Conservation (phyloP, 129 eudicot genomes). For the Cynara cardunculus region DNA sequence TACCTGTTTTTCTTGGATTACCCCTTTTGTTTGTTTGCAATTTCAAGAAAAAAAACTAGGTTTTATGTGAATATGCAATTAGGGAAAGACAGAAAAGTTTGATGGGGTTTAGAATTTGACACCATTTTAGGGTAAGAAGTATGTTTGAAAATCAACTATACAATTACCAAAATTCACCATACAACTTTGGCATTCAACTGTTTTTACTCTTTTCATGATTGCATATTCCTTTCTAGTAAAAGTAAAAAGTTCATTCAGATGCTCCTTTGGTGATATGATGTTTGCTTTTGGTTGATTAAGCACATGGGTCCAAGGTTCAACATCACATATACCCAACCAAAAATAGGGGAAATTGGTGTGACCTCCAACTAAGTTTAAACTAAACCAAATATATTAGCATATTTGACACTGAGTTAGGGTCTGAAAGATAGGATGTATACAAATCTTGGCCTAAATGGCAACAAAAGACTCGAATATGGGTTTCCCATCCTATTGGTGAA, state of each 20-base stretch:
- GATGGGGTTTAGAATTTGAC: background rate
- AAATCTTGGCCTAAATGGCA: background rate
- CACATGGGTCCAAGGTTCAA: background rate
- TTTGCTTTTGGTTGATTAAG: slow-evolving; percentile 2
- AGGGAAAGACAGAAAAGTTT: background rate
- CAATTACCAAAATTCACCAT: slow-evolving; percentile 12
- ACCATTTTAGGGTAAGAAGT: slow-evolving; percentile 5
- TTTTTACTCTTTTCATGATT: background rate
- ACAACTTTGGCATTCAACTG: background rate
- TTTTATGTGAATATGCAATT: slow-evolving; percentile 15
- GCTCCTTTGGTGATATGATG: background rate
- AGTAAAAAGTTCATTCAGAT: background rate
- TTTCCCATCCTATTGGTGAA: background rate
- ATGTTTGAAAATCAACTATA: background rate
- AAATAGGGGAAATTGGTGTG: background rate
- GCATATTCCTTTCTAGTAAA: background rate
- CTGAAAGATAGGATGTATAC: background rate
- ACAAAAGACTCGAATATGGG: background rate
- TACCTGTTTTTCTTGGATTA: background rate
- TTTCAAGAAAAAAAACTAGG: background rate
- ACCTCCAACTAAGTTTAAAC: background rate
- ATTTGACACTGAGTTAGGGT: no score
- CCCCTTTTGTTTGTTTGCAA: slow-evolving; percentile 7
- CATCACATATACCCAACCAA: background rate
- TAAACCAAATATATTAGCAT: background rate